phyloP scores from a whole-genome alignment of 768 basidiomycete species.

The Strobilomyces dryophilus region DNA sequence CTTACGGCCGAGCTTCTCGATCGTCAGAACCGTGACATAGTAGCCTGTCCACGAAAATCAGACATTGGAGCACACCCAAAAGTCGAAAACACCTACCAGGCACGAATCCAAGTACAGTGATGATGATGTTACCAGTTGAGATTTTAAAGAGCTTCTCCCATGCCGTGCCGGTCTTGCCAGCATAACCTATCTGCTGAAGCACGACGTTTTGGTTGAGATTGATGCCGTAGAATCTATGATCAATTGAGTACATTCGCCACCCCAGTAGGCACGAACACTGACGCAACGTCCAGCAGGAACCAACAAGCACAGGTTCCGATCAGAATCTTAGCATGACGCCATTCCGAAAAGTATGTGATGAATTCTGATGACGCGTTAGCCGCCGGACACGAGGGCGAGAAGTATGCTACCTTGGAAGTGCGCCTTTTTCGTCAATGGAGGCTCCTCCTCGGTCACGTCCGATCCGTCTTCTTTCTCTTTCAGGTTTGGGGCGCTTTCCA shows the following conservation, averaged over 20 bases:
- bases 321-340: slow-evolving; percentile 63
- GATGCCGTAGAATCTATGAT: slow-evolving; percentile 67
- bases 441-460: slow-evolving; percentile 1
- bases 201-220: slow-evolving; percentile 74
- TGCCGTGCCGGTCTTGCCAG: slow-evolving; percentile 49
- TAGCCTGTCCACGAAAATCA: slow-evolving; percentile 43
- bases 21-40: slow-evolving; percentile 62
- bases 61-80: neutral
- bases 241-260: neutral
- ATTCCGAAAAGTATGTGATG: slow-evolving; percentile 63
- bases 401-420: slow-evolving; percentile 44
- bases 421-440: slow-evolving; percentile 38
- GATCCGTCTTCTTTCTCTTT: slow-evolving; percentile 28
- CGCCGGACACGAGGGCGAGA: neutral
- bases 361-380: slow-evolving; percentile 43
- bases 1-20: slow-evolving; percentile 72
- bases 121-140: slow-evolving; percentile 63
- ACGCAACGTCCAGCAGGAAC: slow-evolving; percentile 78
- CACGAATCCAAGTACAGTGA: slow-evolving; percentile 72
- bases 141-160: slow-evolving; percentile 68
- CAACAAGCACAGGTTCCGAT: slow-evolving; percentile 66
- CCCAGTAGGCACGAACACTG: neutral
- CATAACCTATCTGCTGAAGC: slow-evolving; percentile 69
- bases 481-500: slow-evolving; percentile 26
- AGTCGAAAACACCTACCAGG: slow-evolving; percentile 45